Percentiles rank a stretch among this genome's conserved stretches.
Evolutionary conservation across 257 asterid species (phyloP).

Genomic region (Anisodus tanguticus): DNA sequence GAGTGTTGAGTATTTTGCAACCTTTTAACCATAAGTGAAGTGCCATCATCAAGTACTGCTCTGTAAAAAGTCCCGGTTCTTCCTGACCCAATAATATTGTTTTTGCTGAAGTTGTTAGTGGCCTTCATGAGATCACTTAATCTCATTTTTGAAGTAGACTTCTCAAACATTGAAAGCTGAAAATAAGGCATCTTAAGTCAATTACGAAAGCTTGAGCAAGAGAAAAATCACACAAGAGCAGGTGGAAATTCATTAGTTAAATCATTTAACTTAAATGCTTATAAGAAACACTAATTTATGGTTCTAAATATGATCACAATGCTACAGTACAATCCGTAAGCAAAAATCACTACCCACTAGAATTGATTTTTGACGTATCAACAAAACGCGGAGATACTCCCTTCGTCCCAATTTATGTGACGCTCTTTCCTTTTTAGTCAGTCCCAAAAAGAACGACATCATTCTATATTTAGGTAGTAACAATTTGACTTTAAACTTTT

Average conservation of each 20-base stretch:
- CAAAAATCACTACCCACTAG: not conserved
- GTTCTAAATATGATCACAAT: not conserved
- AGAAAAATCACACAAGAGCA: conserved; percentile 5
- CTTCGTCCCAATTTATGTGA: too few species aligned
- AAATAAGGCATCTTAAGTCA: conserved; percentile 30
- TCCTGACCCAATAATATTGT: conserved; percentile 63
- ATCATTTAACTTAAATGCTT: not conserved
- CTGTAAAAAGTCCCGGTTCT: conserved; percentile 73
- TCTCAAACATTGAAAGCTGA: conserved; percentile 75
- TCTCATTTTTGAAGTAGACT: conserved; percentile 66
- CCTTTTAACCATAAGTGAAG: conserved; percentile 67
- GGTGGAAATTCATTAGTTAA: conserved; percentile 25
- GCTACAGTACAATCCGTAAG: not conserved
- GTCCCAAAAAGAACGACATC: too few species aligned
- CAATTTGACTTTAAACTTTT: too few species aligned
- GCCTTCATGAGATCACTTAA: conserved; percentile 76
- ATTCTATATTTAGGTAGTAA: not conserved
- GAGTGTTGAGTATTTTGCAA: conserved; percentile 70
- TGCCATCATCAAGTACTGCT: conserved; percentile 66
- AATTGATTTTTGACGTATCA: conserved; percentile 11
- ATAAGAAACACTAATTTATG: not conserved
- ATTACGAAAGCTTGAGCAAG: conserved; percentile 16
- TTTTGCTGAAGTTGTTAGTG: conserved; percentile 64
- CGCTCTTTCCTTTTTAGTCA: too few species aligned
- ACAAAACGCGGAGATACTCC: not conserved